Evolutionary conservation across 2,329 filamentous ascomycete genomes (phyloP).

Genomic region (Fusarium gaditjirri): DNA sequence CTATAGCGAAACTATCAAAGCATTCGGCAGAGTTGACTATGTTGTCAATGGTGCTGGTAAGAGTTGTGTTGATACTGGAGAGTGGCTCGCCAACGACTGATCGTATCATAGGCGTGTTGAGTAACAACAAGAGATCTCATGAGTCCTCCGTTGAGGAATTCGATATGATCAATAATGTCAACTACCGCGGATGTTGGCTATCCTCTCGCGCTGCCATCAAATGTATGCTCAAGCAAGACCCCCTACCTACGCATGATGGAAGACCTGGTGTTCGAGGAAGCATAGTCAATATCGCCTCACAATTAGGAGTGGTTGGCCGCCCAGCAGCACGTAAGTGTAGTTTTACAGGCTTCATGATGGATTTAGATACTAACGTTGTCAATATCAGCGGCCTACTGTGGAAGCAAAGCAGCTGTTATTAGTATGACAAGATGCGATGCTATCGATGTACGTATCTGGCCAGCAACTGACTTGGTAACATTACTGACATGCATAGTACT

Average conservation of each 20-base stretch:
- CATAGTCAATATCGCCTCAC: slow-evolving; percentile 64
- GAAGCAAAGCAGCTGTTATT: slow-evolving; percentile 68
- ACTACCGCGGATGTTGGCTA: slow-evolving; percentile 64
- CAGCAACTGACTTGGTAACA: accelerated
- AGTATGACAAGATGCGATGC: slow-evolving; percentile 65
- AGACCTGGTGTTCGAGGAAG: slow-evolving; percentile 49
- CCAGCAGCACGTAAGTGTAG: slow-evolving; percentile 49
- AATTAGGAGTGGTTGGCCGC: slow-evolving; percentile 61
- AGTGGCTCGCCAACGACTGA: background rate
- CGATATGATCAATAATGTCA: slow-evolving; percentile 64
- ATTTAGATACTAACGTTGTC: background rate
- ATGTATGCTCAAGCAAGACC: slow-evolving; percentile 59
- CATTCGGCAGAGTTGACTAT: slow-evolving; percentile 6
- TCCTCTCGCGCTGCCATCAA: slow-evolving; percentile 56
- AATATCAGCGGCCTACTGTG: slow-evolving; percentile 62
- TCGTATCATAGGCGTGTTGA: background rate
- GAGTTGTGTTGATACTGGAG: background rate
- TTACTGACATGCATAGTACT: slow-evolving; percentile 55
- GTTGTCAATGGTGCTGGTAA: slow-evolving; percentile 18
- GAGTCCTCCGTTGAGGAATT: slow-evolving; percentile 48
- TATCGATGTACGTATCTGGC: background rate
- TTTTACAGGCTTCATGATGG: accelerated
- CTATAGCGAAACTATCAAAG: background rate
- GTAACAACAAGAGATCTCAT: slow-evolving; percentile 16
- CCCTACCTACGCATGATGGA: slow-evolving; percentile 50